Percentiles rank a stretch among this genome's conserved stretches.
phyloP scores from a whole-genome alignment of 129 eudicot genomes.

The Artemisia argyi region DNA sequence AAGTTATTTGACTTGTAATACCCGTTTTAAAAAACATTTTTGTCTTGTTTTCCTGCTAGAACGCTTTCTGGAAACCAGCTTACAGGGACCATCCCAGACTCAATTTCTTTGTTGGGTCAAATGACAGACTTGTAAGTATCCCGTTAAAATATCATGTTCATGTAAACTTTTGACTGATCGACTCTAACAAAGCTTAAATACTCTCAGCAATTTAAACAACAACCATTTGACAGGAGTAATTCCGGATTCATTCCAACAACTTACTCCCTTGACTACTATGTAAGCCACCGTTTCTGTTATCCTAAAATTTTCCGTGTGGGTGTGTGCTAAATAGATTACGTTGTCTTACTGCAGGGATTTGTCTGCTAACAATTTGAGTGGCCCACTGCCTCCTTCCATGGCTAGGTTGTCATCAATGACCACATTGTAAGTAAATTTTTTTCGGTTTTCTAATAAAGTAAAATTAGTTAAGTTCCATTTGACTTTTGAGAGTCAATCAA shows the following conservation, averaged over 20 bases:
- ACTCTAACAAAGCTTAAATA: constrained; percentile 10
- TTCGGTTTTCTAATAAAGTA: background rate
- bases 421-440: constrained; percentile 55
- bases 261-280: constrained; percentile 58
- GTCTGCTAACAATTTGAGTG: constrained; percentile 70
- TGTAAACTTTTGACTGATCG: constrained; percentile 2
- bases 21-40: constrained; percentile 1
- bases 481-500: background rate
- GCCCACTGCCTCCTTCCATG: constrained; percentile 86
- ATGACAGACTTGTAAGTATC: constrained; percentile 78
- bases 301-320: constrained; percentile 10
- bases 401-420: constrained; percentile 62
- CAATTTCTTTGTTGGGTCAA: constrained; percentile 71
- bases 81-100: constrained; percentile 71
- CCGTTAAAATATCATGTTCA: constrained; percentile 8
- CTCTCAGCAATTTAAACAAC: constrained; percentile 62
- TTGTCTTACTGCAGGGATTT: constrained; percentile 66
- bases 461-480: background rate
- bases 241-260: constrained; percentile 78
- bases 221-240: constrained; percentile 70
- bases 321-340: background rate
- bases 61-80: constrained; percentile 68
- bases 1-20: background rate
- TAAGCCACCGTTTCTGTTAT: constrained; percentile 29
- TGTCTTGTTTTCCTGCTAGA: constrained; percentile 33